Base-by-base conservation (phyloP, 352 stramenopile species). In the Pythium insidiosum region DNA sequence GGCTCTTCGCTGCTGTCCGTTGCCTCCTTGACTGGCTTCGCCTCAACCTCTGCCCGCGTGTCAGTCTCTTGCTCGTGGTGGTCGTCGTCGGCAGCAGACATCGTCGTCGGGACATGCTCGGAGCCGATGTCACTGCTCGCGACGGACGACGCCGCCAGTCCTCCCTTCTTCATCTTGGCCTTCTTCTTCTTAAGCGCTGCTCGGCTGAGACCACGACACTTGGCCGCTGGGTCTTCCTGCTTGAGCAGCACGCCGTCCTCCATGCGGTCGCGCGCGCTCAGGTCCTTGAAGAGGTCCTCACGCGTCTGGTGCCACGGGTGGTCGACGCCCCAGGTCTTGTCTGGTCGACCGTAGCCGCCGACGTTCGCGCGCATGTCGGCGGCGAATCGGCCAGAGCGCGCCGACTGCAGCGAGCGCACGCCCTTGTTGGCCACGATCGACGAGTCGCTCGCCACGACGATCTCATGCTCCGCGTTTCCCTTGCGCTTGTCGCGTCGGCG, bases 131-230 rank as follows among this genome's bases (percentile, higher is more conserved):
- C 47, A n/a, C 46, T 58, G 5, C 50, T 39, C 1, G 43, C 50
- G 2, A 29, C 33, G 9, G 28, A 33, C 12, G 50, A 52, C 30
- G 62, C 49, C 11, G 46, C 52, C 22, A 73, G 24, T 2, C 71
- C 68, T 47, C 73, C 49, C 31, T 87, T 87, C 50, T 83, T 83
- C 38, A 84, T 66, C 51, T 85, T 85, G 22, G 56, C 47, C 41
- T 86, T 87, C 58, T 73, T 79, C 46, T 83, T 82, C 68, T 89
- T 89, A 12, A 89, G 65, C 26, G 79, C 69, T 23, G 77, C 77
- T 6, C 77, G 72, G 62, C 77, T 89, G 39, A 78, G 57, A 4
- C 76, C 73, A 0, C 63, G 53, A 25, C 66, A 52, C 26, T 58
- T 28, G n/a, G n/a, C n/a, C 12, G 57, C 58, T 46, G 76, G 68